These are phyloP conservation scores for Grosmannia clavigera DNA, from an alignment of 2,329 filamentous ascomycete species.

Conservation along the genomic window DNA sequence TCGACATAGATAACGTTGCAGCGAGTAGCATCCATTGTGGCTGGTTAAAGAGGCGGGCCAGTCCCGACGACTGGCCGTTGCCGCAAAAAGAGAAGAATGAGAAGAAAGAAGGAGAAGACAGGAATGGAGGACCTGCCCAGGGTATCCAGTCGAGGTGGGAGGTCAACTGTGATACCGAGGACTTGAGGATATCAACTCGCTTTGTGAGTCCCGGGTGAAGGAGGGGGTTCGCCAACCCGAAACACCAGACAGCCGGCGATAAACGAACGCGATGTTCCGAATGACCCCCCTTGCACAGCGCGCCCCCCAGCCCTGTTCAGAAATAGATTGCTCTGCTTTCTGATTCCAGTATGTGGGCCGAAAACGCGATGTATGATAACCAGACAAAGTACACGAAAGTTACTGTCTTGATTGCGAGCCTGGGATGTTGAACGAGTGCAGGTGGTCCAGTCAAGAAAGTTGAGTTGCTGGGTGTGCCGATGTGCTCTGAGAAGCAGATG, in stretches of 20 bases:
- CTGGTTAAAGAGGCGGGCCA: slow-evolving; percentile 38
- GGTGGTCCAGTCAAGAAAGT: not conserved
- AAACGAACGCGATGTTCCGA: slow-evolving; percentile 6
- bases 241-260: slow-evolving; percentile 11
- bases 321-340: not conserved
- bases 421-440: not conserved
- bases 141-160: not conserved
- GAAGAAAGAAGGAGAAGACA: not conserved
- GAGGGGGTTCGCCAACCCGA: slow-evolving; percentile 12
- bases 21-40: slow-evolving; percentile 43
- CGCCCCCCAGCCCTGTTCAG: slow-evolving; percentile 7
- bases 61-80: slow-evolving; percentile 46
- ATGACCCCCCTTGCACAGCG: slow-evolving; percentile 8
- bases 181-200: not conserved
- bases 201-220: not conserved
- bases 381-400: not conserved
- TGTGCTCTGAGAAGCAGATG: not conserved
- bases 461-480: not conserved
- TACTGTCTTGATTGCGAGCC: not conserved
- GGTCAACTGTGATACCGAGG: not conserved
- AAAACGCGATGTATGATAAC: not conserved
- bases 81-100: slow-evolving; percentile 20
- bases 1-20: slow-evolving; percentile 51
- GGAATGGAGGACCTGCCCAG: not conserved
- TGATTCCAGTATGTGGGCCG: not conserved